A percentile compares a stretch with the other conserved stretches of the same genome.
phyloP scores from a whole-genome alignment of 2,329 filamentous ascomycete genomes.

The Tolypocladium ophioglossoides region DNA sequence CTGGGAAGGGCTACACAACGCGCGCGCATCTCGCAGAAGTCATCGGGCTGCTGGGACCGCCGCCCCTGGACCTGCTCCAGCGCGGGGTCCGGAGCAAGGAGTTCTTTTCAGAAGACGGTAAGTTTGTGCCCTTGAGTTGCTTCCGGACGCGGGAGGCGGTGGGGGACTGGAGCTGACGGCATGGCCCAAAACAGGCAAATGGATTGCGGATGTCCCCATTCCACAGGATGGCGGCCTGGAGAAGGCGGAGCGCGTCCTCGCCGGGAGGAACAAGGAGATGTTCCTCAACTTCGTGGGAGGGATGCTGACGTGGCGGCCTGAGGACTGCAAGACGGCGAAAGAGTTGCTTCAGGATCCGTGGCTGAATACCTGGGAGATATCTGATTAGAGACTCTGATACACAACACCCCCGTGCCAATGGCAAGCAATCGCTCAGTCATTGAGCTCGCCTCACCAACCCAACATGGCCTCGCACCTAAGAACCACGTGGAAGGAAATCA shows the following conservation, averaged over 20 bases:
- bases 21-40: conserved; percentile 39
- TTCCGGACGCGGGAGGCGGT: no score
- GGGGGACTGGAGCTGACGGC: no score
- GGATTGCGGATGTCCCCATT: conserved; percentile 12
- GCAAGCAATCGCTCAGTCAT: no score
- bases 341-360: conserved; percentile 18
- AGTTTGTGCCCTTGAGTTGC: neutral
- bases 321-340: conserved; percentile 16
- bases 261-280: conserved; percentile 15
- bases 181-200: conserved; percentile 12
- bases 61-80: conserved; percentile 23
- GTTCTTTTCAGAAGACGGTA: conserved; percentile 28
- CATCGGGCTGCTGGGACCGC: conserved; percentile 31
- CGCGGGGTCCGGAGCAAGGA: conserved; percentile 18
- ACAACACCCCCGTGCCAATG: no score
- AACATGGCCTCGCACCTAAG: no score
- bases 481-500: no score
- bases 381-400: no score
- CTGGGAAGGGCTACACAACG: conserved; percentile 26
- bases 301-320: conserved; percentile 26
- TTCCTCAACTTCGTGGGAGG: conserved; percentile 25
- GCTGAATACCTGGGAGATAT: conserved; percentile 7
- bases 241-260: conserved; percentile 23
- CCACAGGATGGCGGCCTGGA: conserved; percentile 18
- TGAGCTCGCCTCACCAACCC: no score